These are phyloP conservation scores for Viola pubescens DNA, from an alignment of 441 rosid genomes.

Conservation along the genomic window DNA sequence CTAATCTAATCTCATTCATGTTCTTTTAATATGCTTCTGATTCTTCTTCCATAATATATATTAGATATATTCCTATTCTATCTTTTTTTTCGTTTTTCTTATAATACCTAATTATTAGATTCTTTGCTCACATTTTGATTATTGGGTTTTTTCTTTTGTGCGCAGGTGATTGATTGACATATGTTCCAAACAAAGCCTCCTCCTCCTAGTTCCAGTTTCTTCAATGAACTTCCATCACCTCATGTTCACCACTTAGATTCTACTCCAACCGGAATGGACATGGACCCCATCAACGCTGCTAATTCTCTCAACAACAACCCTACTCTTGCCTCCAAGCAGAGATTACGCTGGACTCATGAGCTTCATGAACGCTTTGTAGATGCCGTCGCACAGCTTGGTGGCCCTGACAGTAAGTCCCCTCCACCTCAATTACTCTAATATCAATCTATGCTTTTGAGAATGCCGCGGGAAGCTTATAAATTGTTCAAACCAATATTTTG, in stretches of 20 bases:
- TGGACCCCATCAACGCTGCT: constrained; percentile 70
- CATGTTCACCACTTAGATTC: constrained; percentile 49
- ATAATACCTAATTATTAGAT: not conserved
- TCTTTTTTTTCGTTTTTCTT: not conserved
- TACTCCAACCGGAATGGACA: constrained; percentile 56
- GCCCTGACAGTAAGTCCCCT: constrained; percentile 72
- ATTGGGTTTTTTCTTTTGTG: constrained; percentile 6
- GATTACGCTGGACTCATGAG: constrained; percentile 92
- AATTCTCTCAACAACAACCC: constrained; percentile 47
- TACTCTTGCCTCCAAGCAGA: constrained; percentile 89
- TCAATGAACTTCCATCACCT: constrained; percentile 36
- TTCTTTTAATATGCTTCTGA: too few species aligned
- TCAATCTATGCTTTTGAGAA: too few species aligned
- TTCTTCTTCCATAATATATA: too few species aligned
- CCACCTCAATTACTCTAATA: not conserved
- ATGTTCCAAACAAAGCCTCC: constrained; percentile 29
- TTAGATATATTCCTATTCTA: too few species aligned
- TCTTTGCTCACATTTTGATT: too few species aligned
- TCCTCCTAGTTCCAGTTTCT: constrained; percentile 33
- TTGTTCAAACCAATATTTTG: too few species aligned
- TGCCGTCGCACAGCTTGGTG: constrained; percentile 91
- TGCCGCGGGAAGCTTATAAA: too few species aligned
- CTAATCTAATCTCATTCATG: too few species aligned
- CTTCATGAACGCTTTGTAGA: constrained; percentile 91
- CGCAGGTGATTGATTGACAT: constrained; percentile 39